Evolutionary conservation across 1,284 basidiomycete species (phyloP), one percentile per base, ranked within the genome.

Genomic region (Calocybe gambosa): DNA sequence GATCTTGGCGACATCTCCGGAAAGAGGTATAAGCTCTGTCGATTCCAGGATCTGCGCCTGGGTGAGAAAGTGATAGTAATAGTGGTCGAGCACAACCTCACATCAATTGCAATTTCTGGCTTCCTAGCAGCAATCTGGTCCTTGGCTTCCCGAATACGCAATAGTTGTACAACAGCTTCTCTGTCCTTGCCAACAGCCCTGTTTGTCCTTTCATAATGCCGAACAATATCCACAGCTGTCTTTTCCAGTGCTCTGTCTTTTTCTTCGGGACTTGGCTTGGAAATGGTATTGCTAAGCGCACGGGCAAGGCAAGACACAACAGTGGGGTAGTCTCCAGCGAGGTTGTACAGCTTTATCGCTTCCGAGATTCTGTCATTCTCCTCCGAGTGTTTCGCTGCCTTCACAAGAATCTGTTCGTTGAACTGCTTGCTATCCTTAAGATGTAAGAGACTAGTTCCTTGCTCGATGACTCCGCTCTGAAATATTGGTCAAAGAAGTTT

Each of bases 311-410:
- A 92, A 6, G 81, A 75, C 33, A 98, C 80, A 39, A 99, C 95
- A 23, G 87, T 90, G 42, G 82, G 73, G 62, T 94, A 93, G 53
- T 96, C 90, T 31, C 91, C 89, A 0, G 94, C 93, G 29, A 98
- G 81, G 67, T 98, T 95, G 71, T 93, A 98, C 39, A 99, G 71
- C 63, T 95, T 88, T 67, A 99, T 93, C 1, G 93, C 93, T 63
- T 98, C 93, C 4, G 85, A 77, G 36, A 89, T 83, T 23, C 89
- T 85, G 57, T 86, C 84, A 55, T 84, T 86, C 53, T 82, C 82
- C 65, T 77, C 86, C 47, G 73, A 85, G 57, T 89, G 75, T 43
- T 78, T 74, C 1, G 93, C 90, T 0, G 93, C 89, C 9, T 82
- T 80, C 50, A 85, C 70, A 45, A 98, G 86, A 48, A 98, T 91